Conservation (phyloP, 2,329 filamentous ascomycete species). For the Neofusicoccum umdonicola region DNA sequence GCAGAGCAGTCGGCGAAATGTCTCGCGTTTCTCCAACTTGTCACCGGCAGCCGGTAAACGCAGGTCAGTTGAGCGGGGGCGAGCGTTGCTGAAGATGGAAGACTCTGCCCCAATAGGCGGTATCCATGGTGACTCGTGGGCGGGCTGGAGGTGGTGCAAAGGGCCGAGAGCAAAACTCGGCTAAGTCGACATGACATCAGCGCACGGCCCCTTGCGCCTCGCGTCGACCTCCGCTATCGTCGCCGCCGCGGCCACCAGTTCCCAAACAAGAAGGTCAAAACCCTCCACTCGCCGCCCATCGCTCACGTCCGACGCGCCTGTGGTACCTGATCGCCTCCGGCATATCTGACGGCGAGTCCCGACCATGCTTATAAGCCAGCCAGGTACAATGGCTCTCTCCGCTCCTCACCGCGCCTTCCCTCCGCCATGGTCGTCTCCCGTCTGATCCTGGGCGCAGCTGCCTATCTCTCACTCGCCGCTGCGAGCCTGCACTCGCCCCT, state of each 20-base stretch:
- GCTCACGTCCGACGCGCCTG: neutral
- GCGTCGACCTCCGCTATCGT: neutral
- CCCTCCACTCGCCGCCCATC: neutral
- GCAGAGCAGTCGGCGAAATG: neutral
- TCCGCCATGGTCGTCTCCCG: neutral
- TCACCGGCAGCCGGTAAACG: neutral
- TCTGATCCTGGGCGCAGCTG: slow-evolving; percentile 16
- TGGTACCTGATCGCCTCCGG: slow-evolving; percentile 6
- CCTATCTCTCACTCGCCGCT: slow-evolving; percentile 12
- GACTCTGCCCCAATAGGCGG: neutral
- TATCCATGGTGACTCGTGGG: slow-evolving; percentile 1
- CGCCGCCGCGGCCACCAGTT: neutral
- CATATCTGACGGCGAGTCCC: neutral
- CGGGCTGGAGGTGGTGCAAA: neutral
- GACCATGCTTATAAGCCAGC: slow-evolving; percentile 16
- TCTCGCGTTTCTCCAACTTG: no score
- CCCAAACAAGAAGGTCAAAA: slow-evolving; percentile 12
- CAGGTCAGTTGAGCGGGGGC: neutral
- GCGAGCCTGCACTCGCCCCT: slow-evolving; percentile 7
- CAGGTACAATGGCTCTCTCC: slow-evolving; percentile 13
- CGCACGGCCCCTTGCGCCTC: neutral
- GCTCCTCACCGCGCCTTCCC: neutral
- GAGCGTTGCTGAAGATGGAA: neutral
- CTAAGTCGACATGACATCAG: neutral
- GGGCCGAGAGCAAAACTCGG: neutral